Conservation (phyloP, 306 rosid genomes). For the Quillaja saponaria region DNA sequence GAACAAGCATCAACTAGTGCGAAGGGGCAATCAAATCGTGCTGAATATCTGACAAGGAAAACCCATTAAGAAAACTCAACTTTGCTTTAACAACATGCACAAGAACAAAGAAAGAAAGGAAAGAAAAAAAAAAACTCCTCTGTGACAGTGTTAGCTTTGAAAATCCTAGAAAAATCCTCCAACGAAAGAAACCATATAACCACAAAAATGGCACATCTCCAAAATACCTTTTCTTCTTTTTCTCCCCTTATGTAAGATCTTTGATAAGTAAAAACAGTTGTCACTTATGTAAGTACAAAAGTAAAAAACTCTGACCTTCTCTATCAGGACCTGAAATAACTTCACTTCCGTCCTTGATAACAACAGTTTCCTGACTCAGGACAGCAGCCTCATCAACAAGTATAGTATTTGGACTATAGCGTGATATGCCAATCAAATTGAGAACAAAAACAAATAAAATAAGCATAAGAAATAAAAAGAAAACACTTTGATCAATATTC, state of each 20-base stretch:
- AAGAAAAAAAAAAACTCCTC: no score
- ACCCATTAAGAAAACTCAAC: no score
- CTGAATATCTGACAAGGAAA: no score
- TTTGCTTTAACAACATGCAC: no score
- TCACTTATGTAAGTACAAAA: slow-evolving; percentile 16
- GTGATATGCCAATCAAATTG: slow-evolving; percentile 23
- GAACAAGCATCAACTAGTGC: no score
- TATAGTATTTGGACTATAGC: slow-evolving; percentile 53
- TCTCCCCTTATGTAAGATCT: no score
- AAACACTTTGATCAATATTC: background rate
- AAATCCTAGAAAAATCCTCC: no score
- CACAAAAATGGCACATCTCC: no score
- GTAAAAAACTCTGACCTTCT: slow-evolving; percentile 52
- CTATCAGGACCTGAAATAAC: slow-evolving; percentile 59
- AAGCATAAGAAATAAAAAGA: slow-evolving; percentile 20
- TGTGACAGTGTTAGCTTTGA: no score
- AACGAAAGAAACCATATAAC: no score
- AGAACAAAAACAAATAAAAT: background rate
- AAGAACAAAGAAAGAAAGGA: no score
- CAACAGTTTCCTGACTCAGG: slow-evolving; percentile 40
- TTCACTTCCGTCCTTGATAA: slow-evolving; percentile 72
- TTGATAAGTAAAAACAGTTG: slow-evolving; percentile 5
- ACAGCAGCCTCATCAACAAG: slow-evolving; percentile 61
- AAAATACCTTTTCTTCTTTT: slow-evolving; percentile 5
- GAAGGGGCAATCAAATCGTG: no score